Percentiles rank a stretch among this genome's conserved stretches.
These are phyloP conservation scores for Fusarium scirpi DNA, from an alignment of 2,329 filamentous ascomycete species.

Conservation along the genomic window DNA sequence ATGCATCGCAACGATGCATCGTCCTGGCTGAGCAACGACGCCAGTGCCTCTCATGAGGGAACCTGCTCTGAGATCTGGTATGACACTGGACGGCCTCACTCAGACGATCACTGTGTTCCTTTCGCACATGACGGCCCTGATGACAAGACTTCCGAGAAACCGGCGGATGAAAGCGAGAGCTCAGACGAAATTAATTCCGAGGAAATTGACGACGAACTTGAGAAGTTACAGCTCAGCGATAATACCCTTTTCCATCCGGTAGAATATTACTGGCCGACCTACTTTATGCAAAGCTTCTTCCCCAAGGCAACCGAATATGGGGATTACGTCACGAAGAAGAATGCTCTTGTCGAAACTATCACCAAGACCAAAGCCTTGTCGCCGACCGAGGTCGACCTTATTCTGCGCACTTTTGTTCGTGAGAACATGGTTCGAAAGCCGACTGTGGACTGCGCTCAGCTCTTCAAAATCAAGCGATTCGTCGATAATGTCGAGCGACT, in stretches of 20 bases:
- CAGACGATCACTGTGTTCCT: neutral
- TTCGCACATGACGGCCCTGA: neutral
- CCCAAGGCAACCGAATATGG: neutral
- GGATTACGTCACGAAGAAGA: neutral
- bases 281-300: neutral
- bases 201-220: neutral
- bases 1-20: neutral
- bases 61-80: neutral
- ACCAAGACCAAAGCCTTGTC: neutral
- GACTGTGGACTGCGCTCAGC: neutral
- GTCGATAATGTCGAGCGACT: conserved; percentile 16
- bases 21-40: neutral
- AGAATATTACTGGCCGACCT: neutral
- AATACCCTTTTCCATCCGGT: neutral
- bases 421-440: neutral
- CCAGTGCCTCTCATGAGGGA: neutral
- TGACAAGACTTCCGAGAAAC: neutral
- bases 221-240: neutral
- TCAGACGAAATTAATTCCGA: neutral
- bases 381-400: neutral
- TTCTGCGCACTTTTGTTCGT: neutral
- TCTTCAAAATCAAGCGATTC: conserved; percentile 3
- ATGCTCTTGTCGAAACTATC: neutral
- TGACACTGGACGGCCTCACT: neutral
- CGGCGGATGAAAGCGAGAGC: neutral